Evolutionary conservation across 2,329 filamentous ascomycete species (phyloP), one percentile per base, ranked within the genome.

Genomic region (Nigrospora sphaerica): DNA sequence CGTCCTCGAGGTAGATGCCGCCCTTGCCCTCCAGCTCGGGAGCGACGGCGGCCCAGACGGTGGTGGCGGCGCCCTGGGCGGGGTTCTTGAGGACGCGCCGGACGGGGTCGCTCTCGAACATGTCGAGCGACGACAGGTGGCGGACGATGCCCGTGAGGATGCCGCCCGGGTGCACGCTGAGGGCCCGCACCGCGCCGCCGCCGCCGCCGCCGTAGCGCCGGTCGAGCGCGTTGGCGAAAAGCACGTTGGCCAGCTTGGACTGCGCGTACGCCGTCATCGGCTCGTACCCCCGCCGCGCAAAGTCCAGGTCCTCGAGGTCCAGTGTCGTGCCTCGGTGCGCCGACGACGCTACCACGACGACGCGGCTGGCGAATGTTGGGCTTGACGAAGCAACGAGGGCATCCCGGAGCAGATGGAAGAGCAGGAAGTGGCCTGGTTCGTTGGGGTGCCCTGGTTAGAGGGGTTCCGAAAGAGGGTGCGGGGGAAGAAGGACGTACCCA

Each of bases 81-180:
- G 63, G 45, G 45, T 46, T 61, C 57, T 67, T 68, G 49, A 62
- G 45, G 28, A 42, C 44, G 18, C 41, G 42, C 14, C 23, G 39
- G 3, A 46, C 41, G 23, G 12, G 49, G 19, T 28, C 45, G 14
- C 19, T 38, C 23, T 31, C 46, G 10, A 13, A 35, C 10, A 44
- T 38, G 12, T 56, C 51, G 18, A 49, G 43, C 40, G 51, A 32
- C 40, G 47, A 35, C 47, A 47, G 44, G 48, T 64, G 50, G 32
- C 47, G 49, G 33, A 49, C 42, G 12, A 69, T 49, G 32, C 54
- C 57, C 1, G 59, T 63, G 42, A 47, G 33, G 46, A 71, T 74
- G 4, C 65, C 60, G 10, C 77, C 75, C 0, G 75, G 77, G 46
- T 76, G 70, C 6, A 78, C 45, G 42, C 64, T 65, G 10, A 63